Conservation (phyloP, 495 filamentous ascomycete species). For the Annulohypoxylon nitens region DNA sequence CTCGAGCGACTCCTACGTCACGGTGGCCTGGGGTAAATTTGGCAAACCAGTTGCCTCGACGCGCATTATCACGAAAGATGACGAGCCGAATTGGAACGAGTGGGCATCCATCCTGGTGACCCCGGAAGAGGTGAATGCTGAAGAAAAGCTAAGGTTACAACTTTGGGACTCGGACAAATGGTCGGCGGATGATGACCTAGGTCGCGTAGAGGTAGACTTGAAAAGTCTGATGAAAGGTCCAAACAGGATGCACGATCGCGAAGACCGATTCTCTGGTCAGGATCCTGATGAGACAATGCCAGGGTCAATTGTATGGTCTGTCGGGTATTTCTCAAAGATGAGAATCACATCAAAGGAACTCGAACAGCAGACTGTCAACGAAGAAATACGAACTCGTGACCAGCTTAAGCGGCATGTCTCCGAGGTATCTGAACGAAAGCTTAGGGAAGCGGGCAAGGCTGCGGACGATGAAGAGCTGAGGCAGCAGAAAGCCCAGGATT, state of each 20-base stretch:
- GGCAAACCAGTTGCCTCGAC: slow-evolving; percentile 75
- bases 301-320: slow-evolving; percentile 75
- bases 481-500: slow-evolving; percentile 74
- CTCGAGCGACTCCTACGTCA: slow-evolving; percentile 76
- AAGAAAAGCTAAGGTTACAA: slow-evolving; percentile 75
- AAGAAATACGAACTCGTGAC: slow-evolving; percentile 63
- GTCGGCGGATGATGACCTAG: slow-evolving; percentile 79
- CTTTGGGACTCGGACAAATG: slow-evolving; percentile 78
- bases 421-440: slow-evolving; percentile 65
- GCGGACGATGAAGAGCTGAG: slow-evolving; percentile 67
- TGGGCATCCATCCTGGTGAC: slow-evolving; percentile 73
- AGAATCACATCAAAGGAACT: slow-evolving; percentile 68
- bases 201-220: slow-evolving; percentile 74
- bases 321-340: slow-evolving; percentile 77
- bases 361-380: slow-evolving; percentile 65
- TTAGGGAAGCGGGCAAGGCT: slow-evolving; percentile 69
- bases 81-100: slow-evolving; percentile 77
- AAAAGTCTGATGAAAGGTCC: slow-evolving; percentile 71
- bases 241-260: slow-evolving; percentile 67
- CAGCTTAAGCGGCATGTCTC: slow-evolving; percentile 67
- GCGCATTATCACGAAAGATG: slow-evolving; percentile 71
- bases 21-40: slow-evolving; percentile 80
- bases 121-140: slow-evolving; percentile 76
- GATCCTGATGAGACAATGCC: slow-evolving; percentile 75
- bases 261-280: slow-evolving; percentile 70